Evolutionary conservation across 257 asterid genomes (phyloP).

Genomic region (Jasminum sambac): DNA sequence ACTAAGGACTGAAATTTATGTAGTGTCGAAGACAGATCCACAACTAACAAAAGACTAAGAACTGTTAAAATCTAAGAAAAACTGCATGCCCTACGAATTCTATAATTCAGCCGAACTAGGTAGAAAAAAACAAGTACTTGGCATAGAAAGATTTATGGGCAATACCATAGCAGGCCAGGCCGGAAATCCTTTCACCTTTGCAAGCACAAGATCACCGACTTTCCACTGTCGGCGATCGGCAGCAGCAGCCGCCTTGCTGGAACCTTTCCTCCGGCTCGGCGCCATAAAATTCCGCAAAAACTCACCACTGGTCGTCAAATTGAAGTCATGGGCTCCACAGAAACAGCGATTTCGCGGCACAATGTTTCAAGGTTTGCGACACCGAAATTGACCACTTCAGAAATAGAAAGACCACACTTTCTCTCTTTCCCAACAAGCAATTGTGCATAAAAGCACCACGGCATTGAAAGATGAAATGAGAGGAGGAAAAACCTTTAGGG

Average conservation of each 20-base stretch:
- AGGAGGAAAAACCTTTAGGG: constrained; percentile 28
- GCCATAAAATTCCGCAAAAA: constrained; percentile 54
- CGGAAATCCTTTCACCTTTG: constrained; percentile 90
- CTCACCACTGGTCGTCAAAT: constrained; percentile 29
- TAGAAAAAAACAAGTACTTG: background rate
- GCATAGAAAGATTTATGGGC: constrained; percentile 9
- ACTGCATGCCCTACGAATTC: background rate
- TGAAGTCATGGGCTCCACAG: constrained; percentile 20
- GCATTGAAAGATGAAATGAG: constrained; percentile 52
- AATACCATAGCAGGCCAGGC: constrained; percentile 93
- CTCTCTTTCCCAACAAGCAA: constrained; percentile 18
- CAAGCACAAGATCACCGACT: constrained; percentile 92
- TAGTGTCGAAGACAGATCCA: background rate
- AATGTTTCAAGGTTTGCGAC: constrained; percentile 15
- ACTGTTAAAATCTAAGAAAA: background rate
- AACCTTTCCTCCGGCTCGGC: constrained; percentile 73
- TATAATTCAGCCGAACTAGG: background rate
- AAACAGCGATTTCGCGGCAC: background rate
- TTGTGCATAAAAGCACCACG: constrained; percentile 18
- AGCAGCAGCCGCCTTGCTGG: constrained; percentile 55
- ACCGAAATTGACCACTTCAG: constrained; percentile 34
- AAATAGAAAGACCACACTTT: constrained; percentile 24
- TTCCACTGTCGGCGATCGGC: constrained; percentile 75
- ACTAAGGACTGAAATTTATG: background rate
- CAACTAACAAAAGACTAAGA: background rate